Percentiles rank a stretch among this genome's conserved stretches.
These are phyloP conservation scores for Aureobasidium namibiae DNA, from an alignment of 2,329 filamentous ascomycete genomes.

Conservation along the genomic window DNA sequence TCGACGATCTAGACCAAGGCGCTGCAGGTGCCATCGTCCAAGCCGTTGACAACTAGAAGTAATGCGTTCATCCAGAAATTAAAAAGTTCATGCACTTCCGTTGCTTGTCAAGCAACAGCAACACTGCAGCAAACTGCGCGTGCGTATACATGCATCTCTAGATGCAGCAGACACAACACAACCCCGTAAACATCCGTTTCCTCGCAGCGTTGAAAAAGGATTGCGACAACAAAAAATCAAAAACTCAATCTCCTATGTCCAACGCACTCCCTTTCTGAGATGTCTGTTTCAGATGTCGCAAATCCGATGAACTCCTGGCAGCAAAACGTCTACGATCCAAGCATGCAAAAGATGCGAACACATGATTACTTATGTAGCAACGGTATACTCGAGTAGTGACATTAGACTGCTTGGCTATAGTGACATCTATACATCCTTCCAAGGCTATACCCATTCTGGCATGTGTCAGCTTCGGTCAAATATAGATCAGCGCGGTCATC, in stretches of 20 bases:
- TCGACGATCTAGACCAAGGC: conserved; percentile 42
- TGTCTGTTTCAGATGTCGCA: background rate
- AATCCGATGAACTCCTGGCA: background rate
- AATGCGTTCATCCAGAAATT: too few relatives aligned
- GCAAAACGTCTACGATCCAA: background rate
- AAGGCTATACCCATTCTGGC: too few relatives aligned
- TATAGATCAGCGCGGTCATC: background rate
- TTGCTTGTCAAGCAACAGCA: background rate
- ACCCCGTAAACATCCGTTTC: too few relatives aligned
- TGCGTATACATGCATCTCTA: too few relatives aligned
- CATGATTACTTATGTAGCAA: too few relatives aligned
- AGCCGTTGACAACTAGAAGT: conserved; percentile 22
- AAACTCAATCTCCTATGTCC: background rate
- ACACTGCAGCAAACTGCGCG: too few relatives aligned
- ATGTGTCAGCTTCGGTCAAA: too few relatives aligned
- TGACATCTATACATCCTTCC: too few relatives aligned
- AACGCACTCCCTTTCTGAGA: background rate
- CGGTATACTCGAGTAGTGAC: too few relatives aligned
- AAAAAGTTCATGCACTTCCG: background rate
- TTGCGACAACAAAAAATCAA: too few relatives aligned
- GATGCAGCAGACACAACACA: background rate
- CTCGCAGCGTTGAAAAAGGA: background rate
- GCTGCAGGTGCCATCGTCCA: conserved; percentile 25
- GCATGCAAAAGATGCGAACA: too few relatives aligned
- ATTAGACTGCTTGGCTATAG: too few relatives aligned